These are phyloP conservation scores for Coffea humblotiana DNA, from an alignment of 305 asterid species.

Conservation along the genomic window DNA sequence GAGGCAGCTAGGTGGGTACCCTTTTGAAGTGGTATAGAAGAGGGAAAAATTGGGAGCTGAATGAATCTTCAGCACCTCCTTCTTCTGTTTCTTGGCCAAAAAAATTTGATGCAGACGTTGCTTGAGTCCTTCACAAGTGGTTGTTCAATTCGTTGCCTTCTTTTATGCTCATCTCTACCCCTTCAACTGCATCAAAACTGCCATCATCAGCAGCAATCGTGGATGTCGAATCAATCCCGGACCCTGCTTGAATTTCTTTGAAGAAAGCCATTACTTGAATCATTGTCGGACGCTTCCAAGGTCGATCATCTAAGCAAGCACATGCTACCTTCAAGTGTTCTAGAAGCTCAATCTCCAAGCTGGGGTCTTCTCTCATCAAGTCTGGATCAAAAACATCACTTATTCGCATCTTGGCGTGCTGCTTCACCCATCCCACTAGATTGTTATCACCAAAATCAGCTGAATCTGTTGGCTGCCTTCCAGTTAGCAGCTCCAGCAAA, in stretches of 20 bases:
- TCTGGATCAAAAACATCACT: constrained; percentile 71
- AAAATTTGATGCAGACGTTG: constrained; percentile 1
- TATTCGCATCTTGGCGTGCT: constrained; percentile 56
- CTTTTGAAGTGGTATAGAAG: constrained; percentile 17
- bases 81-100: constrained; percentile 8
- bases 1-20: constrained; percentile 14
- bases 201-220: constrained; percentile 48
- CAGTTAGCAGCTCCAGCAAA: constrained; percentile 82
- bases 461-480: constrained; percentile 82
- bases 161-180: constrained; percentile 79
- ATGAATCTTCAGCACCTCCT: constrained; percentile 13
- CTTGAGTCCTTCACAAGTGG: constrained; percentile 47
- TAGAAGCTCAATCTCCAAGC: constrained; percentile 67
- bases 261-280: constrained; percentile 84
- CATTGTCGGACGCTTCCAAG: constrained; percentile 82
- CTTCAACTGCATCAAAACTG: constrained; percentile 46
- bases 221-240: constrained; percentile 68
- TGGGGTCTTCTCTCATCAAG: constrained; percentile 67
- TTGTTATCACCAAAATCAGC: constrained; percentile 90
- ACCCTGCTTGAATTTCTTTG: constrained; percentile 83
- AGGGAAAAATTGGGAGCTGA: constrained; percentile 26
- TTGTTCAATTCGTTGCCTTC: constrained; percentile 78
- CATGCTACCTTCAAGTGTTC: constrained; percentile 76
- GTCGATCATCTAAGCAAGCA: constrained; percentile 80
- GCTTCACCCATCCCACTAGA: constrained; percentile 92